Base-by-base conservation (phyloP, 805 yeast species). In the Candida vaughaniae region DNA sequence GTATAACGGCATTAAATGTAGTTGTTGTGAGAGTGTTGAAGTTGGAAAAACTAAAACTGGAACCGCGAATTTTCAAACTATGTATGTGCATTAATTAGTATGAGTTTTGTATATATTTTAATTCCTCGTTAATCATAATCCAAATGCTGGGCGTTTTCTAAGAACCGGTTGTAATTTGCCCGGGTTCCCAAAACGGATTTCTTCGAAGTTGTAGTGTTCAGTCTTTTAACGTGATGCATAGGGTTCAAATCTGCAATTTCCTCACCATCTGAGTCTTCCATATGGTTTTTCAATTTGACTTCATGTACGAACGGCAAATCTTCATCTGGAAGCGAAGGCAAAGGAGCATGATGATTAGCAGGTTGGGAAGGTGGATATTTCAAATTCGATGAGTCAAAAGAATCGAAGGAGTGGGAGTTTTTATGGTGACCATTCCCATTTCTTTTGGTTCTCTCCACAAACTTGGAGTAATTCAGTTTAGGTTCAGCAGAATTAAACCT, bases 1-100 rank as follows among this genome's bases (percentile, higher is more conserved):
- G 45, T 58, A 69, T 37, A 67, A 62, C 9, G 73, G 73, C 74
- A 69, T 69, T 29, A 8, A n/a, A 27, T n/a, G n/a, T n/a, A n/a
- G 23, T 20, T 20, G 23, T 20, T 20, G 23, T 20, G 23, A 7
- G n/a, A n/a, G n/a, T n/a, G n/a, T n/a, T n/a, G n/a, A n/a, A n/a
- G n/a, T n/a, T n/a, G n/a, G 31, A n/a, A 6, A 18, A 9, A 16
- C 11, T 15, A 15, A 28, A 16, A 15, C 11, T 15, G 10, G 5
- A 16, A 16, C 7, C 15, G n/a, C 6, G 16, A 28, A 12, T 10
- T 28, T 12, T 28, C 5, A 14, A 28, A 28, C 31, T 16, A 28
- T 28, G 6, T 15, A 20, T 6, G 31, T 28, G 14, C 5, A 29
- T 17, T n/a, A n/a, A n/a, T n/a, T n/a, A n/a, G n/a, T n/a, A n/a